phyloP scores from a whole-genome alignment of 2,329 filamentous ascomycete species.

The Monosporascus sp. region DNA sequence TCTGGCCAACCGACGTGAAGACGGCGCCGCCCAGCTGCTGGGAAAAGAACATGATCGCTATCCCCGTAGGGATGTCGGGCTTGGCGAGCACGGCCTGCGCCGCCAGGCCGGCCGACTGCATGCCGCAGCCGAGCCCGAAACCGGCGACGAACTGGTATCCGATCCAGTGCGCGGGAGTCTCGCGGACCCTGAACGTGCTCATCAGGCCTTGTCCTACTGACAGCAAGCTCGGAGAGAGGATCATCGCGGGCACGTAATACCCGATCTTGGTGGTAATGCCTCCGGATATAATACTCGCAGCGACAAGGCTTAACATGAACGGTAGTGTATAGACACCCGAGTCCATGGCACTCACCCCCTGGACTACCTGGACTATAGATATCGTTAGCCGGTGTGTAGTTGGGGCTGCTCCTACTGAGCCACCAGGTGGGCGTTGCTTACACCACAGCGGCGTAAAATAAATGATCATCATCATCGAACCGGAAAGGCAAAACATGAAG shows the following conservation, averaged over 20 bases:
- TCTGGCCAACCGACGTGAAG: conserved; percentile 42
- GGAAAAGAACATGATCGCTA: conserved; percentile 40
- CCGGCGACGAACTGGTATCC: conserved; percentile 55
- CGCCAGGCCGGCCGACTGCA: conserved; percentile 54
- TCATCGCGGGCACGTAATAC: conserved; percentile 57
- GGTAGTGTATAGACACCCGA: conserved; percentile 56
- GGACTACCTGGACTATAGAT: conserved; percentile 46
- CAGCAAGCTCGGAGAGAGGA: conserved; percentile 45
- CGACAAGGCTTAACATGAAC: conserved; percentile 50
- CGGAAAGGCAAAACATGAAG: conserved; percentile 27
- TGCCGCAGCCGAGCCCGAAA: conserved; percentile 53
- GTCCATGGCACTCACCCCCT: conserved; percentile 45
- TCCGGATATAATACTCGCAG: conserved; percentile 46
- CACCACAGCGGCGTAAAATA: conserved; percentile 53
- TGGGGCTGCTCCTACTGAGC: not conserved
- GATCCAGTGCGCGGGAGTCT: conserved; percentile 50
- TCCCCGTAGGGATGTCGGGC: conserved; percentile 41
- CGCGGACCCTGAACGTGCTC: conserved; percentile 47
- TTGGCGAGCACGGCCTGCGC: conserved; percentile 38
- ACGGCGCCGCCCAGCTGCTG: conserved; percentile 43
- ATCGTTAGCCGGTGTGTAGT: not conserved
- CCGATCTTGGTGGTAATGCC: conserved; percentile 47
- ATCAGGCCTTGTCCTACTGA: conserved; percentile 52
- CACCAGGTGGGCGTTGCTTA: conserved; percentile 12
- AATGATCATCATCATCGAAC: conserved; percentile 48